These are phyloP conservation scores for Trichoderma sp. DNA, from an alignment of 2,329 filamentous ascomycete species.

Conservation along the genomic window DNA sequence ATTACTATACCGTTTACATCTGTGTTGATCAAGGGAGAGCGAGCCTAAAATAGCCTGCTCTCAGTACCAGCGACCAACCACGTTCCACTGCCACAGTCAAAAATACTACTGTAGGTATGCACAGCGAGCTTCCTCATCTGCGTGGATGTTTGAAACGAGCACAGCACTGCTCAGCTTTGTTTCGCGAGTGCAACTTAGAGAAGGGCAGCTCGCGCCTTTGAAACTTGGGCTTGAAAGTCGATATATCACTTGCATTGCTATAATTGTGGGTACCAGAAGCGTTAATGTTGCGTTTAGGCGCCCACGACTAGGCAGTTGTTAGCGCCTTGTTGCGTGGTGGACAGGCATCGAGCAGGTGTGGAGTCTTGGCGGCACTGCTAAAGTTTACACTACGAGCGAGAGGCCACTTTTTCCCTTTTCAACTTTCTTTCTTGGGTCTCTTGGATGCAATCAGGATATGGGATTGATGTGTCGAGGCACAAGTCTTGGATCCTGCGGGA, in stretches of 20 bases:
- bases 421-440: too few species aligned
- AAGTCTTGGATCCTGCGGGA: not conserved
- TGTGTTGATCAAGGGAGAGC: too few species aligned
- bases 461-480: not conserved
- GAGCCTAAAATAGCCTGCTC: not conserved
- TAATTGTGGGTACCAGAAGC: not conserved
- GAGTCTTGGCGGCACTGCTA: not conserved
- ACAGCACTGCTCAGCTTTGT: not conserved
- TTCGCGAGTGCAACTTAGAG: not conserved
- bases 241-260: slow-evolving; percentile 12
- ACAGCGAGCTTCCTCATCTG: not conserved
- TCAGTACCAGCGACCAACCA: too few species aligned
- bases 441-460: not conserved
- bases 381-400: slow-evolving; percentile 4
- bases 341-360: slow-evolving; percentile 1
- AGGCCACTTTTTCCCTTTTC: not conserved
- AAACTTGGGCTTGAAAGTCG: not conserved
- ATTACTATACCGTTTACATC: too few species aligned
- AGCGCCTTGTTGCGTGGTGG: not conserved
- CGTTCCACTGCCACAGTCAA: too few species aligned
- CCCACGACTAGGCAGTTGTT: slow-evolving; percentile 5
- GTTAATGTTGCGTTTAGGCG: slow-evolving; percentile 6
- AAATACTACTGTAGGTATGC: too few species aligned
- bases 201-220: not conserved
- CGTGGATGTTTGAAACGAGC: not conserved